Evolutionary conservation across 441 rosid species (phyloP).

Genomic region (Populus hybrid): DNA sequence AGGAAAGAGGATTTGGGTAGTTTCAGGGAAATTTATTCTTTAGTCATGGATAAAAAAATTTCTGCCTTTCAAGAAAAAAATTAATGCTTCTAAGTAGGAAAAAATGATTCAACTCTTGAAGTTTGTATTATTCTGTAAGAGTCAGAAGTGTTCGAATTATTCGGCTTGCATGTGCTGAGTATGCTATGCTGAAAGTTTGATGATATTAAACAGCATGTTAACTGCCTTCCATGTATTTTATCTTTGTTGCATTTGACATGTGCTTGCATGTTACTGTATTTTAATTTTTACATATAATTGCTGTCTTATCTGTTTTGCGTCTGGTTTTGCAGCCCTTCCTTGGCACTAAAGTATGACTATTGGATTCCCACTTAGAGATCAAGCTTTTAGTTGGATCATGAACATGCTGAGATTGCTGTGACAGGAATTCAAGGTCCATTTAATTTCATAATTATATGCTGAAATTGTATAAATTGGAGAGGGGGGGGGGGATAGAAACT

Average conservation of each 20-base stretch:
- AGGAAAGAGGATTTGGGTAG: neutral
- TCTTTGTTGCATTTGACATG: neutral
- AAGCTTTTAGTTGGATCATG: slow-evolving; percentile 9
- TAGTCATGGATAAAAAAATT: neutral
- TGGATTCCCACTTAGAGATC: slow-evolving; percentile 11
- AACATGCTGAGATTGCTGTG: slow-evolving; percentile 12
- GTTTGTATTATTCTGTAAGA: neutral
- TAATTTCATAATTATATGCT: slow-evolving; percentile 27
- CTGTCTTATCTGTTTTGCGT: neutral
- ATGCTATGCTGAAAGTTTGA: neutral
- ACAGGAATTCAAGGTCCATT: slow-evolving; percentile 27
- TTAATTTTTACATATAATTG: neutral
- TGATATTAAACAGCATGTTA: neutral
- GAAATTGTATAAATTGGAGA: slow-evolving; percentile 41
- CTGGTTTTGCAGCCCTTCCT: slow-evolving; percentile 44
- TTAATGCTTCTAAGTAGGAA: neutral
- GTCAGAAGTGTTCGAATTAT: neutral
- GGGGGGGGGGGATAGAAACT: slow-evolving; percentile 22
- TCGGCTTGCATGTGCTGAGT: neutral
- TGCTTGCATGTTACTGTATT: neutral
- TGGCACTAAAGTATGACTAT: slow-evolving; percentile 47
- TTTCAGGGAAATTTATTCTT: neutral
- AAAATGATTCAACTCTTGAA: neutral
- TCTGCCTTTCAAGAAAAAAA: neutral
- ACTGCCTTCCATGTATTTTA: neutral